Percentiles rank a stretch among this genome's conserved stretches.
phyloP scores from a whole-genome alignment of 345 rosid genomes.

The Lenwebbia sp. region DNA sequence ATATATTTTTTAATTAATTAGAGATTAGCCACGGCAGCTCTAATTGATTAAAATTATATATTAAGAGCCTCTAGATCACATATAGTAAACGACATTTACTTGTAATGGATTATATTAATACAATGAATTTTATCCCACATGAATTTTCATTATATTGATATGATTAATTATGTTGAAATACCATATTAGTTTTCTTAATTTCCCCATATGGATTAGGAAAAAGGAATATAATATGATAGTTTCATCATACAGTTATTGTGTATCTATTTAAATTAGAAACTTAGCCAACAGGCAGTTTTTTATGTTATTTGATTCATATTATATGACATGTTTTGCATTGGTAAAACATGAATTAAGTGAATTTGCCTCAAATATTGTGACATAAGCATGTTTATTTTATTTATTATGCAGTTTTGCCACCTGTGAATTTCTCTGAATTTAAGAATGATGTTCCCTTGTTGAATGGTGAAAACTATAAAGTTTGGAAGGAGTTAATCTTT shows the following conservation, averaged over 20 bases:
- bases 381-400: background rate
- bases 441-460: background rate
- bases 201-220: too few species aligned
- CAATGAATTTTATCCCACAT: too few species aligned
- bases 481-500: background rate
- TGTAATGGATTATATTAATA: too few species aligned
- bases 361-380: background rate
- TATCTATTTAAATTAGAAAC: background rate
- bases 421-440: background rate
- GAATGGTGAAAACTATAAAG: background rate
- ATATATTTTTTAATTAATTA: too few species aligned
- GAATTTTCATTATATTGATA: too few species aligned
- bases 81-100: too few species aligned
- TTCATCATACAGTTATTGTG: background rate
- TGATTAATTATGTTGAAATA: too few species aligned
- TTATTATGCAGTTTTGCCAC: background rate
- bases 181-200: too few species aligned
- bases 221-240: background rate
- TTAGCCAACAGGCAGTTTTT: background rate
- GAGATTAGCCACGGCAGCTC: too few species aligned
- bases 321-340: background rate
- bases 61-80: too few species aligned
- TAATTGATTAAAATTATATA: too few species aligned
- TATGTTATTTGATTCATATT: background rate
- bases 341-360: background rate